These are phyloP conservation scores for Wallacemonas sp. DNA, from an alignment of 208 protist species.

Conservation along the genomic window DNA sequence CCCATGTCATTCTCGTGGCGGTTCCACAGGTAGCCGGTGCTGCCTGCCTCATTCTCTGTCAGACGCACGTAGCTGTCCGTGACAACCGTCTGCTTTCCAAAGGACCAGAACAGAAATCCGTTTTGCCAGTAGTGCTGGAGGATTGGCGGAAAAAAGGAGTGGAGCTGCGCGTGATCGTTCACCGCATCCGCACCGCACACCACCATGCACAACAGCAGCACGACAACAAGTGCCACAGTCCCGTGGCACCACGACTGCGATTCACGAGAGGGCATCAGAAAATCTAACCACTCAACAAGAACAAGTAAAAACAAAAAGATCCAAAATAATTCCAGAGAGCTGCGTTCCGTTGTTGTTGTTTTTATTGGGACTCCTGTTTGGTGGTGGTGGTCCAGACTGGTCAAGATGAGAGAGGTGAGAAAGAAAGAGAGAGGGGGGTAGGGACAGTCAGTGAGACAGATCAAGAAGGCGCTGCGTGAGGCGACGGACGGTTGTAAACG, in stretches of 20 bases:
- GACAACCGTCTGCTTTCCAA: slow-evolving; percentile 42
- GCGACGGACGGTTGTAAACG: no score
- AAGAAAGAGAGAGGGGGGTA: slow-evolving; percentile 4
- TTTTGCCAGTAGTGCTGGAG: slow-evolving; percentile 51
- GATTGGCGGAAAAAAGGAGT: slow-evolving; percentile 49
- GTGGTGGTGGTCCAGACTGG: no score
- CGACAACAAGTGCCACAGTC: neutral
- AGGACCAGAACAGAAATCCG: slow-evolving; percentile 47
- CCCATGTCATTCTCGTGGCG: slow-evolving; percentile 36
- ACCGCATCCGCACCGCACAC: neutral
- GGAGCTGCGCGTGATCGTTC: slow-evolving; percentile 33
- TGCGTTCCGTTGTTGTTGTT: no score
- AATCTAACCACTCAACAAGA: neutral
- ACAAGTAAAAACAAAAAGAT: slow-evolving; percentile 14
- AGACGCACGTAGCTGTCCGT: slow-evolving; percentile 49
- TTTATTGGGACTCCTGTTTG: no score
- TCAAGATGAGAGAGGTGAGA: slow-evolving; percentile 14
- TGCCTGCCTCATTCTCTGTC: slow-evolving; percentile 20
- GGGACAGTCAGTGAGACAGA: no score
- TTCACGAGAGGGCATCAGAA: no score
- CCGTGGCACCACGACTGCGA: neutral
- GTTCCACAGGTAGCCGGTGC: slow-evolving; percentile 51
- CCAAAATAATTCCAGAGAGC: no score
- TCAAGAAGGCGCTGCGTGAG: no score
- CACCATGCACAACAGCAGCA: slow-evolving; percentile 1